These are phyloP conservation scores for Blastobotrys parvus DNA, from an alignment of 805 yeast genomes.

Conservation along the genomic window DNA sequence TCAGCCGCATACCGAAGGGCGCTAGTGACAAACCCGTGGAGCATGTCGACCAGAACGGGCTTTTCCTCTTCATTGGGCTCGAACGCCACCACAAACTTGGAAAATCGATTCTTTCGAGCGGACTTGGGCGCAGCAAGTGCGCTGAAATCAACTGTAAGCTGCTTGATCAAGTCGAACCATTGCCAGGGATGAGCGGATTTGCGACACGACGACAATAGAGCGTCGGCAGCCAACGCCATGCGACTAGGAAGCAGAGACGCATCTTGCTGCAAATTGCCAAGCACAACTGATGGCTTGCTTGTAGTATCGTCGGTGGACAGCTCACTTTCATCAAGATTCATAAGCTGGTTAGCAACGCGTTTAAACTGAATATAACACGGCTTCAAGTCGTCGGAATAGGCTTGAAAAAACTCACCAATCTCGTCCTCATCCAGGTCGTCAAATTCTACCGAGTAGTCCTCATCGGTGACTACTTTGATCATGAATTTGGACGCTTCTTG, in stretches of 20 bases:
- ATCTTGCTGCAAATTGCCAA: neutral
- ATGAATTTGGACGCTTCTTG: slow-evolving; percentile 48
- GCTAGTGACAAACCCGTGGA: slow-evolving; percentile 27
- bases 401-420: neutral
- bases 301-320: neutral
- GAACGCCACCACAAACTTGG: slow-evolving; percentile 2
- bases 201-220: slow-evolving; percentile 7
- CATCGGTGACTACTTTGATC: neutral
- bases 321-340: no score
- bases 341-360: neutral
- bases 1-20: slow-evolving; percentile 4
- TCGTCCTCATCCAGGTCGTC: neutral
- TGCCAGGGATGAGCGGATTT: slow-evolving; percentile 3
- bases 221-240: slow-evolving; percentile 7
- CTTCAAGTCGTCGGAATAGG: neutral
- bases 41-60: slow-evolving; percentile 13
- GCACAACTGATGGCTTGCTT: neutral
- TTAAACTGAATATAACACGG: neutral
- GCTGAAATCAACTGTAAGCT: slow-evolving; percentile 33
- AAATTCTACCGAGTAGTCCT: neutral
- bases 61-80: slow-evolving; percentile 6
- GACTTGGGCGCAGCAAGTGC: slow-evolving; percentile 3
- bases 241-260: neutral
- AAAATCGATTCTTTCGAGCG: neutral
- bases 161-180: slow-evolving; percentile 36